Percentiles rank a stretch among this genome's conserved stretches.
phyloP scores from a whole-genome alignment of 805 yeast genomes.

The Brettanomyces anomalus region DNA sequence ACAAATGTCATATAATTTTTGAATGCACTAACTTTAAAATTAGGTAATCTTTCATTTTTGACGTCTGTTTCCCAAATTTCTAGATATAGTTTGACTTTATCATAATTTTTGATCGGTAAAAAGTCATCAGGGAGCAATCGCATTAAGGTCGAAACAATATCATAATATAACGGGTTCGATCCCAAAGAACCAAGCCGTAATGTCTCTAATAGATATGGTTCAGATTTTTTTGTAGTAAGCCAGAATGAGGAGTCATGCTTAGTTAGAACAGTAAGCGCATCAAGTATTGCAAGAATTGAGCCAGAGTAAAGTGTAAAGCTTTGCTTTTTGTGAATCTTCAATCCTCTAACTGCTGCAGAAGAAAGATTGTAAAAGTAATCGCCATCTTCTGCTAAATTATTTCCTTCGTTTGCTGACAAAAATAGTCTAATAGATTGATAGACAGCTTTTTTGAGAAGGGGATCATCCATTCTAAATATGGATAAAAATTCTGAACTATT shows the following conservation, averaged over 20 bases:
- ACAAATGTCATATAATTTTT: slow-evolving; percentile 10
- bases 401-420: slow-evolving; percentile 14
- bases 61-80: slow-evolving; percentile 14
- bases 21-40: slow-evolving; percentile 22
- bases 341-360: slow-evolving; percentile 34
- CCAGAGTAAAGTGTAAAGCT: slow-evolving; percentile 36
- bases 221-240: slow-evolving; percentile 38
- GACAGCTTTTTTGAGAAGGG: slow-evolving; percentile 33
- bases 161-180: slow-evolving; percentile 44
- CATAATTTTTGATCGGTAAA: slow-evolving; percentile 5
- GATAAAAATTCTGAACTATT: slow-evolving; percentile 37
- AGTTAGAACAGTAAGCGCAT: slow-evolving; percentile 35
- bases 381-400: slow-evolving; percentile 16
- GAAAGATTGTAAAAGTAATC: slow-evolving; percentile 32
- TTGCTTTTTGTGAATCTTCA: slow-evolving; percentile 26
- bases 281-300: slow-evolving; percentile 39
- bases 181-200: slow-evolving; percentile 45
- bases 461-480: slow-evolving; percentile 28
- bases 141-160: slow-evolving; percentile 11
- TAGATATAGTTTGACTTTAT: slow-evolving; percentile 6
- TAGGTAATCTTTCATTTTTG: slow-evolving; percentile 14
- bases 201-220: slow-evolving; percentile 36
- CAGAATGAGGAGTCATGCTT: slow-evolving; percentile 43
- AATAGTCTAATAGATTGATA: slow-evolving; percentile 27
- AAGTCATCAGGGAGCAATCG: slow-evolving; percentile 15